phyloP scores from a whole-genome alignment of 108 stramenopile species.

The Parmales sp. region DNA sequence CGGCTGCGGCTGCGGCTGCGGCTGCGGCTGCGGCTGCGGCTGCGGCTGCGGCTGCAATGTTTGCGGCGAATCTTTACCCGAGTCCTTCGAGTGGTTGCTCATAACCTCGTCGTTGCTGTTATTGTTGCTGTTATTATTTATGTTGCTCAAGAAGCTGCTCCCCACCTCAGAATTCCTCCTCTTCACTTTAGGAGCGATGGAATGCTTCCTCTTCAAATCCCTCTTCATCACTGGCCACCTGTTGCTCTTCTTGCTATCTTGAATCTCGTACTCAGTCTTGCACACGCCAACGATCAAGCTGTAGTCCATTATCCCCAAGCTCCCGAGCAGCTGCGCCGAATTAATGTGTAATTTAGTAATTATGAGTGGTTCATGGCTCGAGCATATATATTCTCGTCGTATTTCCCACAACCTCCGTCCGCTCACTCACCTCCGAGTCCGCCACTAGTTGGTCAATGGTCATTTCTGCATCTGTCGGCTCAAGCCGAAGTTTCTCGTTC shows the following conservation, averaged over 20 bases:
- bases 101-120: neutral
- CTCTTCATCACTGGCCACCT: neutral
- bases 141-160: neutral
- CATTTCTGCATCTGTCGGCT: neutral
- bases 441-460: neutral
- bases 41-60: too few relatives aligned
- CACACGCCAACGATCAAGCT: slow-evolving; percentile 19
- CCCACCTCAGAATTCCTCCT: neutral
- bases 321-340: neutral
- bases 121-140: neutral
- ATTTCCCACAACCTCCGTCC: neutral
- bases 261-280: slow-evolving; percentile 11
- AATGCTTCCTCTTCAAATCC: neutral
- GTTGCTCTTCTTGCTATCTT: neutral
- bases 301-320: slow-evolving; percentile 29
- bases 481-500: slow-evolving; percentile 16
- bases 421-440: neutral
- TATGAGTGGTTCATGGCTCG: neutral
- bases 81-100: too few relatives aligned
- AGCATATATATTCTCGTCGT: neutral
- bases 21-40: too few relatives aligned
- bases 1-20: too few relatives aligned
- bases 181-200: neutral
- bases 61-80: too few relatives aligned
- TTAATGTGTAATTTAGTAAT: too few relatives aligned